These are phyloP conservation scores for Thermomucor indicae-seudaticae DNA, from an alignment of 371 early-diverging fungal genomes.

Conservation along the genomic window DNA sequence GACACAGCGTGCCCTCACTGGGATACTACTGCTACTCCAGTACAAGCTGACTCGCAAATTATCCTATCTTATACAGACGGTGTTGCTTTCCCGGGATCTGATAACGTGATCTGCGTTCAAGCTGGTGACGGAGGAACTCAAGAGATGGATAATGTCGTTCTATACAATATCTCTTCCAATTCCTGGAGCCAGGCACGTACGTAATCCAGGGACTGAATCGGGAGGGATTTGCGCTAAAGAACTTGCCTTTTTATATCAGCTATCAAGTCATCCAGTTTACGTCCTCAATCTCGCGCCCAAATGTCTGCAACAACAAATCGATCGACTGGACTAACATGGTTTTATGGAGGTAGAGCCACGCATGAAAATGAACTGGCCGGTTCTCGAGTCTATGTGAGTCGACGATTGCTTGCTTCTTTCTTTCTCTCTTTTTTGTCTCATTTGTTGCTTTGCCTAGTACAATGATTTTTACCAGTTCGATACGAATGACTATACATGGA, in stretches of 20 bases:
- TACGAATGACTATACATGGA: conserved; percentile 14
- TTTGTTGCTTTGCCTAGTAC: too few relatives aligned
- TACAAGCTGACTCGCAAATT: background rate
- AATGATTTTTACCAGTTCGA: conserved; percentile 24
- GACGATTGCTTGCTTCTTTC: background rate
- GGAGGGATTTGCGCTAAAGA: too few relatives aligned
- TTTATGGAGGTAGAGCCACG: conserved; percentile 32
- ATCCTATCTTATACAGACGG: conserved; percentile 25
- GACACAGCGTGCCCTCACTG: conserved; percentile 17
- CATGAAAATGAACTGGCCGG: background rate
- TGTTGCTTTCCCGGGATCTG: conserved; percentile 23
- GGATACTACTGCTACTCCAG: conserved; percentile 1
- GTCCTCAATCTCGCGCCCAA: conserved; percentile 12
- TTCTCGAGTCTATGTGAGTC: conserved; percentile 2
- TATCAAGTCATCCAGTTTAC: background rate
- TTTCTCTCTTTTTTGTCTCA: too few relatives aligned
- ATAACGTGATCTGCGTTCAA: conserved; percentile 17
- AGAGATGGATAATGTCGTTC: conserved; percentile 17
- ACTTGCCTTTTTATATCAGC: background rate
- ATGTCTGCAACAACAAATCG: conserved; percentile 33
- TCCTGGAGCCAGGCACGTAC: conserved; percentile 7
- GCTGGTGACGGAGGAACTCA: conserved; percentile 16
- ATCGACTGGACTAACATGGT: conserved; percentile 22
- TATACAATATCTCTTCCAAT: conserved; percentile 12
- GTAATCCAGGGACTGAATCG: too few relatives aligned